phyloP scores from a whole-genome alignment of 1,284 basidiomycete species.

The Ustilago tritici region DNA sequence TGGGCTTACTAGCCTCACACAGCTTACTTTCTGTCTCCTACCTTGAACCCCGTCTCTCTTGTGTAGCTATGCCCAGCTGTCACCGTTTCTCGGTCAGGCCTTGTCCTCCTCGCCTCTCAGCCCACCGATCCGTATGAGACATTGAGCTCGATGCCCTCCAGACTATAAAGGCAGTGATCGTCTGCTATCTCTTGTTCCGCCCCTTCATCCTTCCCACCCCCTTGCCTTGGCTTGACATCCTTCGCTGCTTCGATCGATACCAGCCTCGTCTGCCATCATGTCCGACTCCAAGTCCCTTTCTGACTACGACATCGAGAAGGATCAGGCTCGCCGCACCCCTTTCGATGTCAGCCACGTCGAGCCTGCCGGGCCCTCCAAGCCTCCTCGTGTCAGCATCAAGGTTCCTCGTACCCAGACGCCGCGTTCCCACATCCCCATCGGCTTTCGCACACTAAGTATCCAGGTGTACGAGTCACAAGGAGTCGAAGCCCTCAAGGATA shows the following conservation, averaged over 20 bases:
- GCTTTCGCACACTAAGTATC: slow-evolving; percentile 63
- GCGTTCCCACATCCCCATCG: slow-evolving; percentile 52
- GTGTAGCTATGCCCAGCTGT: not conserved
- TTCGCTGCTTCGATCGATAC: slow-evolving; percentile 18
- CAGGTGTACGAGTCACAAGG: slow-evolving; percentile 58
- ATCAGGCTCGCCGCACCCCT: slow-evolving; percentile 22
- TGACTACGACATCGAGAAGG: slow-evolving; percentile 45
- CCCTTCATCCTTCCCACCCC: slow-evolving; percentile 2
- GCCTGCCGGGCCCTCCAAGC: slow-evolving; percentile 14
- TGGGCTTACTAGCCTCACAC: slow-evolving; percentile 1
- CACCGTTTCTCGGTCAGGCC: not conserved
- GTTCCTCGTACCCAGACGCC: slow-evolving; percentile 44
- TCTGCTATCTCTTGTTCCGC: not conserved
- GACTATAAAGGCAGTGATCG: slow-evolving; percentile 12
- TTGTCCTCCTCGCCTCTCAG: not conserved
- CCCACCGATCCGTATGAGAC: not conserved
- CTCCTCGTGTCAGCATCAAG: slow-evolving; percentile 42
- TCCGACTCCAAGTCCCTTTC: slow-evolving; percentile 36
- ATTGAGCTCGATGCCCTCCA: slow-evolving; percentile 1
- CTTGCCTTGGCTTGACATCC: slow-evolving; percentile 26
- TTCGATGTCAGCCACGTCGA: slow-evolving; percentile 27
- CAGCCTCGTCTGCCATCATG: slow-evolving; percentile 20
- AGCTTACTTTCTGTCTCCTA: slow-evolving; percentile 2
- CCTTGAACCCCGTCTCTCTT: not conserved
- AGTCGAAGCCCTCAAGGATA: slow-evolving; percentile 28